These are phyloP conservation scores for Macrolepiota fuliginosa DNA, from an alignment of 768 basidiomycete genomes.

Conservation along the genomic window DNA sequence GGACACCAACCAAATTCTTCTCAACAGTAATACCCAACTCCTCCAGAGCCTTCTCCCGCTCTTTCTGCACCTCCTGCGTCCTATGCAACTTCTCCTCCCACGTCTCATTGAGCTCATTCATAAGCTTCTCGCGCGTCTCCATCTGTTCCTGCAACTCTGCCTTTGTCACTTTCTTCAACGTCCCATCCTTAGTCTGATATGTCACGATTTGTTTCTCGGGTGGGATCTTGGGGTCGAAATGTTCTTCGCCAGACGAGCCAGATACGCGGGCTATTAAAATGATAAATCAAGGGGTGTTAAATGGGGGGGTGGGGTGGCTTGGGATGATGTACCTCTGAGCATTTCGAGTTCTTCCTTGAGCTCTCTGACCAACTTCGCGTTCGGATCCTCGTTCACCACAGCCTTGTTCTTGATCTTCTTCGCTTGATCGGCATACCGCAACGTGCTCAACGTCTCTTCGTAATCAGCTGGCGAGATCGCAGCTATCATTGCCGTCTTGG, in stretches of 20 bases:
- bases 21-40: constrained; percentile 98
- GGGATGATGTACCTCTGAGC: constrained; percentile 62
- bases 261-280: constrained; percentile 64
- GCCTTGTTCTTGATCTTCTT: constrained; percentile 99
- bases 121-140: constrained; percentile 91
- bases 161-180: constrained; percentile 93
- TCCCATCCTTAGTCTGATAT: constrained; percentile 90
- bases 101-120: constrained; percentile 91
- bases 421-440: constrained; percentile 97
- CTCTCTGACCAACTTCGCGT: constrained; percentile 96
- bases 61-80: constrained; percentile 93
- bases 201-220: constrained; percentile 95
- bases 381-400: constrained; percentile 98
- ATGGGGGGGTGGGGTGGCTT: background rate
- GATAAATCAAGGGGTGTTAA: constrained; percentile 7
- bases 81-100: constrained; percentile 94
- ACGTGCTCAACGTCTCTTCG: constrained; percentile 93
- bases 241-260: constrained; percentile 64
- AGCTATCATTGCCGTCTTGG: constrained; percentile 99
- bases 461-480: constrained; percentile 99
- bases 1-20: constrained; percentile 94
- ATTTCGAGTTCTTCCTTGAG: constrained; percentile 97
- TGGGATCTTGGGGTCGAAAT: constrained; percentile 85
- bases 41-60: constrained; percentile 96
- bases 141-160: constrained; percentile 97